Base-by-base conservation (phyloP, 2,329 filamentous ascomycete genomes). In the Colletotrichum abscissum region DNA sequence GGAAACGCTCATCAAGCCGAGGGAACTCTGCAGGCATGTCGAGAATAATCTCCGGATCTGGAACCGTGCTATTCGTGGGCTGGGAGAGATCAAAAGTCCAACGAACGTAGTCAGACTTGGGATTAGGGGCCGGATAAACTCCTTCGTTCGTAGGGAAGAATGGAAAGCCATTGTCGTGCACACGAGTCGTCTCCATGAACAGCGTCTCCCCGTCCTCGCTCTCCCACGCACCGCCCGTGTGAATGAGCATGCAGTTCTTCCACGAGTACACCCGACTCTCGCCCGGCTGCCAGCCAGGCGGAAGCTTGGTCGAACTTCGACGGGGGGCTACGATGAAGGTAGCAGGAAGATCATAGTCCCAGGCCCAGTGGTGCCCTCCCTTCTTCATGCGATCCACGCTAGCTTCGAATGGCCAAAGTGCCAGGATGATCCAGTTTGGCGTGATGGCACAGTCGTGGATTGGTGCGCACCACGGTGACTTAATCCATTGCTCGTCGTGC, bases 401-500 rank as follows among this genome's bases (percentile, higher is more conserved):
- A 16, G 78, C 80, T 0, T 80, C 62, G 22, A 81, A 81, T n/a
- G 81, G 81, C 56, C 81, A 82, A 3, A 82, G 74, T 1, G 78
- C 79, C 26, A 84, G 79, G 2, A 84, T 57, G 22, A 79, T 62
- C 72, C 81, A 85, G 54, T 85, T 84, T 0, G 81, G 76, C 0
- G 83, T 84, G 11, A 84, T 79, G 1, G 79, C 81, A 65, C 81
- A 82, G 67, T 85, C 84, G 74, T 86, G 83, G 16, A 84, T 83
- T 71, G 82, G 80, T 0, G 76, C 82, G 28, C 85, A 85, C 74
- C 86, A 88, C 0, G 87, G 87, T 1, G 86, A 84, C 74, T 84
- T 84, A 68, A 87, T 88, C 82, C 84, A 87, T 6, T 81, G 77
- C 76, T 88, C 87, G 64, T 88, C 82, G 0, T 80, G 84, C 78